Percentiles rank a stretch among this genome's conserved stretches.
These are phyloP conservation scores for Musa itinerans DNA, from an alignment of 176 grass and related monocot species.

Conservation along the genomic window DNA sequence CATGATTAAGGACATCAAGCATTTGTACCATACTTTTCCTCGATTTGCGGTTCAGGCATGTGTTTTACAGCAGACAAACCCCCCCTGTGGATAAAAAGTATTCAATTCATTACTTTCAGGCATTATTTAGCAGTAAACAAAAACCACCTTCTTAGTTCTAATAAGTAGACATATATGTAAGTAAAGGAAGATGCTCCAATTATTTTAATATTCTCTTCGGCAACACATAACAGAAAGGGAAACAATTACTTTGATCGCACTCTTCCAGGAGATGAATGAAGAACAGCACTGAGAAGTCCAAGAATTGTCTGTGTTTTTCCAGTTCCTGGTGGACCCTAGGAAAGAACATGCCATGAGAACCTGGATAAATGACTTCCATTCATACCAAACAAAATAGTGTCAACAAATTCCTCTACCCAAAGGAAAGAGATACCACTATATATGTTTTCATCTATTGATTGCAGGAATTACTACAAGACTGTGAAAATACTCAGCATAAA, in stretches of 20 bases:
- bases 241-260: constrained; percentile 63
- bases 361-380: background rate
- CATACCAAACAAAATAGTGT: constrained; percentile 4
- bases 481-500: background rate
- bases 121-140: background rate
- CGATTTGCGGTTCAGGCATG: constrained; percentile 47
- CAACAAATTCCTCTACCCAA: background rate
- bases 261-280: constrained; percentile 89
- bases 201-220: background rate
- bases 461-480: background rate
- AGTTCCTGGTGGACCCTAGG: constrained; percentile 85
- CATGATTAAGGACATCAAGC: background rate
- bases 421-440: background rate
- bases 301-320: constrained; percentile 99
- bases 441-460: background rate
- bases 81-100: constrained; percentile 45
- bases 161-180: background rate
- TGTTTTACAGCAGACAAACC: constrained; percentile 48
- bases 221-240: constrained; percentile 13
- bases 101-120: background rate
- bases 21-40: constrained; percentile 71
- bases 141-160: background rate
- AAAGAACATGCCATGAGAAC: constrained; percentile 22
- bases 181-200: background rate
- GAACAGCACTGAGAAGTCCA: constrained; percentile 93